Base-by-base conservation (phyloP, 345 rosid species). In the Diplotaxis tenuifolia region DNA sequence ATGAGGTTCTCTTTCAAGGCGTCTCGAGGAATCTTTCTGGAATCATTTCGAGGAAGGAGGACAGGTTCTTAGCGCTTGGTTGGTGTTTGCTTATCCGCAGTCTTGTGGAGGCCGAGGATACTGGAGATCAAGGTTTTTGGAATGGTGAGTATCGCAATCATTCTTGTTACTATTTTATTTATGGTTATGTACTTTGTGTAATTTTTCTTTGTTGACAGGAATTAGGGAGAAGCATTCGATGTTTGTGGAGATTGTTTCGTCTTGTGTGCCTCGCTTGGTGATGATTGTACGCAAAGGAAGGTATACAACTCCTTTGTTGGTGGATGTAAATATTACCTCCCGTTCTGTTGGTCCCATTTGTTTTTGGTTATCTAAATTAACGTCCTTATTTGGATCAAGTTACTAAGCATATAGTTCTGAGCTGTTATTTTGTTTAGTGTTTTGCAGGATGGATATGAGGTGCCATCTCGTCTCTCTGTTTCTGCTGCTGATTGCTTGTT, bases 401-500 rank as follows among this genome's bases (percentile, higher is more conserved):
- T 11, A 53, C 28, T 53, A 53, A 21, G 28, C 15, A 28, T 60
- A 38, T 71, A 40, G 7, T 59, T 52, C 58, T 71, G 57, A 77
- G 63, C 31, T 72, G 27, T 67, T 42, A 23, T 31, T 53, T 75
- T 79, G 21, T 79, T 56, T 78, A 90, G 98, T 82, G 70, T 72
- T 81, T 78, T 84, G 79, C 88, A 83, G 82, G 92, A 82, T 79
- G 91, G 95, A 67, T 81, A 78, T 74, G 97, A 89, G 85, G 79
- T 93, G 75, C 97, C 98, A 5, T 87, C 96, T 60, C 92, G 97
- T 65, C 97, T 93, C 49, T 77, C 97, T 64, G 71, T 90, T 60
- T 78, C 88, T 59, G 98, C 96, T 84, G 96, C 98, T 65, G 98
- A 93, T 81, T 93, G 98, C 73, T 81, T 85, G 53, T 75, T 93